Conservation (phyloP, 2,329 filamentous ascomycete genomes). For the Fusarium sp. region DNA sequence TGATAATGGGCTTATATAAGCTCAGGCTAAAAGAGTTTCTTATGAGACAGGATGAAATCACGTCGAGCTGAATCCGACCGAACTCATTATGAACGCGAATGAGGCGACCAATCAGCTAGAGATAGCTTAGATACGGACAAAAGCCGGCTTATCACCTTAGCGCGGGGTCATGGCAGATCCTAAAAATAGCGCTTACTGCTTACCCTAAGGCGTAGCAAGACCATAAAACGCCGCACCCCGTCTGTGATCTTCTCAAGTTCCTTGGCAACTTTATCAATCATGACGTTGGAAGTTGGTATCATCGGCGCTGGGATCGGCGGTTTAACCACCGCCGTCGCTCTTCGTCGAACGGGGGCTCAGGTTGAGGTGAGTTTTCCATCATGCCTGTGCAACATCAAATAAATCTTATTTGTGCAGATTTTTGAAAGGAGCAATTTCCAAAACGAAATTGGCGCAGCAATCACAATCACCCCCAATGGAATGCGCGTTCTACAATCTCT, state of each 20-base stretch:
- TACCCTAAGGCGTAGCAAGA: not conserved
- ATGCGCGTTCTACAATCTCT: not conserved
- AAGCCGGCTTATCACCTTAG: not conserved
- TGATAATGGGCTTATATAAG: no score
- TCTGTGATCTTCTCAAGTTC: accelerated
- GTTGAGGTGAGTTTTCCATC: not conserved
- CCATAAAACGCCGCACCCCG: not conserved
- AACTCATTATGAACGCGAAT: no score
- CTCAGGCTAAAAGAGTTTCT: no score
- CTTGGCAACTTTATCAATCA: not conserved
- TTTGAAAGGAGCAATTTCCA: constrained; percentile 1
- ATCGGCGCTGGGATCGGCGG: not conserved
- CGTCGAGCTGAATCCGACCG: no score
- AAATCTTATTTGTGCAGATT: no score
- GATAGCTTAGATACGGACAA: no score
- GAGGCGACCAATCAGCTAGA: no score
- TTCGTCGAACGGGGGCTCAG: not conserved
- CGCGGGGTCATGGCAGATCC: not conserved
- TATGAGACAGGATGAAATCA: no score
- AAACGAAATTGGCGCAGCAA: constrained; percentile 1
- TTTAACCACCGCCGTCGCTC: not conserved
- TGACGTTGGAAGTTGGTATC: not conserved
- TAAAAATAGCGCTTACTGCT: not conserved
- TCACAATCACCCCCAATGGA: not conserved
- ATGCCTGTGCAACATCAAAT: no score